phyloP scores from a whole-genome alignment of 2,329 filamentous ascomycete species.

The Neospermospora avenae region DNA sequence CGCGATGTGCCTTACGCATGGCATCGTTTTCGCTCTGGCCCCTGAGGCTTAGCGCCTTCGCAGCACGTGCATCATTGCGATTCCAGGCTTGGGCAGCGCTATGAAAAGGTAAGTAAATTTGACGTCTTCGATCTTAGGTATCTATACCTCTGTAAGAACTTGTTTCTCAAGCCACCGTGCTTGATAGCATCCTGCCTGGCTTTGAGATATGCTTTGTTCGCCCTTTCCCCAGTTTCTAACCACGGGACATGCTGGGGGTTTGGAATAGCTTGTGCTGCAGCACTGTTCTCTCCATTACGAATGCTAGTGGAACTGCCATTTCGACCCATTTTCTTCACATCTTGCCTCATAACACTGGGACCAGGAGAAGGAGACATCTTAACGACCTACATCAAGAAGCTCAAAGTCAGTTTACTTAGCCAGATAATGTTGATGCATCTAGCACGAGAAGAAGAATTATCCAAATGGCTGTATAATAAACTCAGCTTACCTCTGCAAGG shows the following conservation, averaged over 20 bases:
- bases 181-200: slow-evolving; percentile 94
- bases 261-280: slow-evolving; percentile 77
- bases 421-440: not conserved
- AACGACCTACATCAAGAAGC: slow-evolving; percentile 43
- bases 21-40: slow-evolving; percentile 96
- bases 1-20: slow-evolving; percentile 95
- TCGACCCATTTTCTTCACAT: slow-evolving; percentile 55
- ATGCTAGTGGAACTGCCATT: slow-evolving; percentile 64
- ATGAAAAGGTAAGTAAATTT: slow-evolving; percentile 19
- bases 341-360: slow-evolving; percentile 56
- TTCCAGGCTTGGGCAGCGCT: slow-evolving; percentile 98
- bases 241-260: slow-evolving; percentile 91
- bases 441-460: not conserved
- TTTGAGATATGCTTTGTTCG: slow-evolving; percentile 93
- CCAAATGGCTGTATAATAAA: not conserved
- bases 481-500: slow-evolving; percentile 70
- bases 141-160: slow-evolving; percentile 87
- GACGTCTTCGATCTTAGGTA: not conserved
- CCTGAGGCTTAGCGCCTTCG: slow-evolving; percentile 88
- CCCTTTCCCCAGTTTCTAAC: slow-evolving; percentile 87
- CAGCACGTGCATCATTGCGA: slow-evolving; percentile 91
- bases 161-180: slow-evolving; percentile 93
- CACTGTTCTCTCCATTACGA: slow-evolving; percentile 72
- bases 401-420: not conserved
- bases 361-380: slow-evolving; percentile 90